A percentile compares a stretch with the other conserved stretches of the same genome.
Conservation (phyloP, 2,329 filamentous ascomycete species). For the Pseudocercospora cruenta region DNA sequence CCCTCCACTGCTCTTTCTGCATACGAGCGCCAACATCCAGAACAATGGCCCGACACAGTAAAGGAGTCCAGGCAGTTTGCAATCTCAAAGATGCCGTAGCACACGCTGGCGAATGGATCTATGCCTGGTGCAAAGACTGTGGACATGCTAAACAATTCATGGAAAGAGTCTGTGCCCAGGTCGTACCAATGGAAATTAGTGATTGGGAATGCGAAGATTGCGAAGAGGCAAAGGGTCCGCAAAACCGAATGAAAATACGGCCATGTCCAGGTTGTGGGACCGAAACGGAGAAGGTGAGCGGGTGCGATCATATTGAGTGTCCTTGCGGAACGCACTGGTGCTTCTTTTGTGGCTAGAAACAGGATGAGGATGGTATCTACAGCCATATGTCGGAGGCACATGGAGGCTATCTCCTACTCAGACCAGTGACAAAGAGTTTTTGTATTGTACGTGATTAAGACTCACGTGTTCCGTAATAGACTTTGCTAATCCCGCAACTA, state of each 20-base stretch:
- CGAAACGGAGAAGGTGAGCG: slow-evolving; percentile 14
- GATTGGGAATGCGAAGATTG: slow-evolving; percentile 16
- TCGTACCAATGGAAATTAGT: neutral
- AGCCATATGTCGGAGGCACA: slow-evolving; percentile 19
- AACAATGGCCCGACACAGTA: slow-evolving; percentile 9
- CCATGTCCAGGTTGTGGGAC: slow-evolving; percentile 15
- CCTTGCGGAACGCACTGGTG: slow-evolving; percentile 18
- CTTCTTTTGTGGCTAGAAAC: slow-evolving; percentile 18
- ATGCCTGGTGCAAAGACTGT: slow-evolving; percentile 18
- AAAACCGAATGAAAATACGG: neutral
- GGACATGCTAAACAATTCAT: slow-evolving; percentile 13
- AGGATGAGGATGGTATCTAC: slow-evolving; percentile 13
- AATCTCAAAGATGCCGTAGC: slow-evolving; percentile 13
- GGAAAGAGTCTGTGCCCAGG: slow-evolving; percentile 18
- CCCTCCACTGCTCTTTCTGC: slow-evolving; percentile 21
- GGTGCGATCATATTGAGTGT: slow-evolving; percentile 22
- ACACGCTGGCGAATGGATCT: slow-evolving; percentile 16
- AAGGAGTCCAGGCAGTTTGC: slow-evolving; percentile 13
- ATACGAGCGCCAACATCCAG: slow-evolving; percentile 12
- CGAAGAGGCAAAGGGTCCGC: neutral
- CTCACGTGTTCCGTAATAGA: too few species aligned
- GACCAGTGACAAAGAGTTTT: too few species aligned
- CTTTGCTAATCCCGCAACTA: too few species aligned
- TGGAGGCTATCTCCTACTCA: slow-evolving; percentile 23
- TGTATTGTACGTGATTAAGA: too few species aligned